Base-by-base conservation (phyloP, 116 monocot species). In the Thalassia testudinum region DNA sequence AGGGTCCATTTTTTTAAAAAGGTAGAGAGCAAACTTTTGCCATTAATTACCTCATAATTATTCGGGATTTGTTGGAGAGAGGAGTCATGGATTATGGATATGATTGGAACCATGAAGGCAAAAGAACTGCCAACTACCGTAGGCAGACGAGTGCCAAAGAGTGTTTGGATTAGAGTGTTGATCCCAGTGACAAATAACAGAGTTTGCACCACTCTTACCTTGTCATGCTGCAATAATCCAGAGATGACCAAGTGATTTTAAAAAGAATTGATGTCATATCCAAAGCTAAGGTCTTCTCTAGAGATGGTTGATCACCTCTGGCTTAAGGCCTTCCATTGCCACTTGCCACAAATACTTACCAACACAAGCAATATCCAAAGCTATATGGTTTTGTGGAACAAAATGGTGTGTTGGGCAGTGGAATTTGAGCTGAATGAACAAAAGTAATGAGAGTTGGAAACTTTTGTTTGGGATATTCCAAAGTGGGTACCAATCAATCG, bases 131-230 rank as follows among this genome's bases (percentile, higher is more conserved):
- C 81, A 21, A 95, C 62, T 21, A 95, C 67, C 1, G 95, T 88
- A 3, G 95, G 95, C 16, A 95, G 81, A 15, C 95, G 80, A 19
- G 88, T 88, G 21, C 88, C 95, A 29, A 95, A 87, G 7, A 95
- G 76, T 43, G 95, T 81, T 44, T 95, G 95, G 42, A 95, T 66
- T 66, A 95, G 51, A 43, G 95, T n/a, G n/a, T n/a, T n/a, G n/a
- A n/a, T n/a, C n/a, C n/a, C n/a, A n/a, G n/a, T n/a, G n/a, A n/a
- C n/a, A 60, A 93, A 93, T 37, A 93, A 55, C 64, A 93, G 49
- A 50, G 93, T 93, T 59, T 87, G 87, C 13, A 88, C 74, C 42
- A 95, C 74, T 53, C 95, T 81, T 42, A 81, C 87, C 64, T 88
- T 95, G 52, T 95, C 95, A 64, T 71, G 67, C 91, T 91, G 70